Percentiles rank a stretch among this genome's conserved stretches.
These are phyloP conservation scores for Epichloe uncinata DNA, from an alignment of 2,329 filamentous ascomycete species.

Conservation along the genomic window DNA sequence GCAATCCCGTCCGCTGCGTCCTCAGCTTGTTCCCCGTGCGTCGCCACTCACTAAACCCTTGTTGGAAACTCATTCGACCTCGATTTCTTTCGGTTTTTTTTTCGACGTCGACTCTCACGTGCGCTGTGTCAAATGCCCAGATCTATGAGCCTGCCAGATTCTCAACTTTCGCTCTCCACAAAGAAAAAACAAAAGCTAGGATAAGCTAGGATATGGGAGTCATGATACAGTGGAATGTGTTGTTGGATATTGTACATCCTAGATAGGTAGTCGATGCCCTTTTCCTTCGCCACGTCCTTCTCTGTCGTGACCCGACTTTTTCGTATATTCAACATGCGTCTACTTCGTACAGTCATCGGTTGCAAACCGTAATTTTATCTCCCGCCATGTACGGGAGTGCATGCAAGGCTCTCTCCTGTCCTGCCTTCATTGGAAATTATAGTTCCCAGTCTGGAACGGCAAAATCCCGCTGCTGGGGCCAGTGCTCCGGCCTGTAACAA, in stretches of 20 bases:
- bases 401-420: background rate
- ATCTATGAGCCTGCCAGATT: background rate
- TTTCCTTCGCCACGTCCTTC: background rate
- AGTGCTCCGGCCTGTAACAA: conserved; percentile 22
- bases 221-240: background rate
- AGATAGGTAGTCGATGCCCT: background rate
- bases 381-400: background rate
- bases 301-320: too few relatives aligned
- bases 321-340: background rate
- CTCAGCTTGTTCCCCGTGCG: background rate
- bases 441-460: conserved; percentile 28
- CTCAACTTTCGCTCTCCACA: background rate
- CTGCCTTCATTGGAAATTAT: conserved; percentile 8
- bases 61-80: background rate
- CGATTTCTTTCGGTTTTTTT: background rate
- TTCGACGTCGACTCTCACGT: background rate
- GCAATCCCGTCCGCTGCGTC: background rate
- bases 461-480: conserved; percentile 28
- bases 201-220: too few relatives aligned
- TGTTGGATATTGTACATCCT: background rate
- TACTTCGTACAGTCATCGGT: background rate
- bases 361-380: background rate
- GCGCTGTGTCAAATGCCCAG: too few relatives aligned
- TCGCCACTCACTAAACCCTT: background rate
- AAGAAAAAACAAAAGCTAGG: too few relatives aligned